Base-by-base conservation (phyloP, 352 stramenopile species). In the Pythium pyrilobum region DNA sequence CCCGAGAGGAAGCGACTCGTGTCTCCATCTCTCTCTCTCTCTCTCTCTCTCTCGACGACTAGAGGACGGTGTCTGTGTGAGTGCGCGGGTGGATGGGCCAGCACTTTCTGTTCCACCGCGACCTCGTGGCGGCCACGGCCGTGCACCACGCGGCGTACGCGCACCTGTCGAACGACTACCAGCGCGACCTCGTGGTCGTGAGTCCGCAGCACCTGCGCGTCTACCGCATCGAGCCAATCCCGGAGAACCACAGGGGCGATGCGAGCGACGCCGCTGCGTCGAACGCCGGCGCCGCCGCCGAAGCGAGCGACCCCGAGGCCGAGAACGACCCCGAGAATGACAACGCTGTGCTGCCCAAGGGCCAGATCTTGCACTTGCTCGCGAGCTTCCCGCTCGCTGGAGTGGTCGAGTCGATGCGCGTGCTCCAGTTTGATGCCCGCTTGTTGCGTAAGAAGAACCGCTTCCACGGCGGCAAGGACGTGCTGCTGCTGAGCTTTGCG, bases 51-150 rank as follows among this genome's bases (percentile, higher is more conserved):
- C 6, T 43, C 21, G 34, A 36, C 10, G 15, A 6, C 7, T 28
- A 6, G n/a, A 3, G 43, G 15, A 36, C 5, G 28, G 27, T 50
- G 15, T 50, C 6, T 7, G 8, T 18, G 16, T 10, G 27, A 2
- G 2, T 16, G 7, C 11, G 23, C 24, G 18, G 15, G 20, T 24
- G 10, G 9, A 92, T 92, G 81, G 78, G 78, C 9, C 84, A 94
- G 62, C 84, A 94, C 68, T 94, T 94, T 56, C 56, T 94, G 40
- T 77, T 88, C 44, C 81, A 94, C 51, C 78, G 81, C 52, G 84
- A 94, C 53, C 64, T 94, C 12, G 78, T 94, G 50, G 66, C 81
- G 6, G 77, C 81, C 44, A 92, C 84, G 34, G 79, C 81, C 16
- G 79, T 94, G 46, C 81, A 91, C 44, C 75, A 89, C 66, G 71